Evolutionary conservation across 305 asterid genomes (phyloP), one percentile per base, ranked within the genome.

Genomic region (Fraxinus velutina): DNA sequence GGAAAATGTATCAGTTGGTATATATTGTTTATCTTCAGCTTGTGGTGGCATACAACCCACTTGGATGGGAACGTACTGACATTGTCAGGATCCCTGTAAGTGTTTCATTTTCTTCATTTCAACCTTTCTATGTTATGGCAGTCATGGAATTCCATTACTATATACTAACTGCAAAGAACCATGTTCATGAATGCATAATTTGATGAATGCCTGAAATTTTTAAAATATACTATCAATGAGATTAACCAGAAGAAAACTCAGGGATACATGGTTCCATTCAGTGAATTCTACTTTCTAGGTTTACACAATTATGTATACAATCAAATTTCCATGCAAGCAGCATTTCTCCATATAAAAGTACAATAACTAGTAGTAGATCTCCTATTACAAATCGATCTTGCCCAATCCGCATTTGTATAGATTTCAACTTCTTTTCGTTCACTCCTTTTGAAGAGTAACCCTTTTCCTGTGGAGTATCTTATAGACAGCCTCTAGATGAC

Each of bases 41-140:
- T 62, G 88, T 91, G 79, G 90, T 91, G 83, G 92, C 90, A 50
- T 93, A 93, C 86, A 92, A 91, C 85, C 85, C 97, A 78, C 91
- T 93, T 9, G 97, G 97, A 79, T 93, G 97, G 93, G 84, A 84
- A 79, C 94, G 94, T 42, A 87, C 90, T 13, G 96, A 93, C 70
- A 85, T 89, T 78, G 83, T 93, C 87, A 88, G 88, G 88, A 88
- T 93, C 80, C 97, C 98, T 22, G 98, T 93, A 84, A 87, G 90
- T 87, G 50, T 47, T 79, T 70, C 21, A 34, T 68, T 75, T 55
- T 17, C 64, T n/a, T 19, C 2, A 8, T 12, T 76, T 50, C 64
- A 52, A 13, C 60, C n/a, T 47, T 47, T 13, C 60, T 15, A 12
- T 47, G 22, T 52, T 52, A 15, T 13, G 64, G 2, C 2, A 13